phyloP scores from a whole-genome alignment of 192 early-diverging fungal genomes.

The Dimargaris xerosporica region DNA sequence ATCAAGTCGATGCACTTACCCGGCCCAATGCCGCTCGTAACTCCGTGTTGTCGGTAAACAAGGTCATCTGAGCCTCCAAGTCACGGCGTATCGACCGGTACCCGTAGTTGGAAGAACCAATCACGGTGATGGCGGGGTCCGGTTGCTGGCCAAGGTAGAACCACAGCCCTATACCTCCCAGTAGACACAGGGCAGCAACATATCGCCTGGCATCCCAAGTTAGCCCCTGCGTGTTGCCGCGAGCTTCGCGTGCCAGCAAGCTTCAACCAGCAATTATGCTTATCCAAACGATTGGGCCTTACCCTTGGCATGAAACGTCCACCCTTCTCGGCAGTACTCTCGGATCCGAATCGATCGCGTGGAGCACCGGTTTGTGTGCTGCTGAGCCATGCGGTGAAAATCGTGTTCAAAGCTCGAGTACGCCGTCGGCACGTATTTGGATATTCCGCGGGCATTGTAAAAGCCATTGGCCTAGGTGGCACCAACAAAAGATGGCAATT shows the following conservation, averaged over 20 bases:
- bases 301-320: conserved; percentile 98
- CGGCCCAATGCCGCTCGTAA: conserved; percentile 37
- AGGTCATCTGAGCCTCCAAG: conserved; percentile 68
- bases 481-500: too few species aligned
- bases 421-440: conserved; percentile 72
- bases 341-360: conserved; percentile 41
- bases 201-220: background rate
- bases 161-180: conserved; percentile 51
- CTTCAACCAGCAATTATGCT: conserved; percentile 1
- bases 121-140: conserved; percentile 54
- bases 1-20: conserved; percentile 15
- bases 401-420: conserved; percentile 74
- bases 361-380: conserved; percentile 25
- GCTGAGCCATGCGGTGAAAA: conserved; percentile 31
- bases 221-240: background rate
- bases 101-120: conserved; percentile 91
- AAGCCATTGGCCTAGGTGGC: conserved; percentile 78
- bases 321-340: conserved; percentile 64
- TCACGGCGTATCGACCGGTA: conserved; percentile 83
- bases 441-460: conserved; percentile 67
- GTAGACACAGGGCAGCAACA: background rate
- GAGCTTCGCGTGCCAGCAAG: background rate
- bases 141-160: conserved; percentile 36
- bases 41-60: conserved; percentile 45
- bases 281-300: background rate